Evolutionary conservation across 129 eudicot species (phyloP).

Genomic region (Flaveria linearis): DNA sequence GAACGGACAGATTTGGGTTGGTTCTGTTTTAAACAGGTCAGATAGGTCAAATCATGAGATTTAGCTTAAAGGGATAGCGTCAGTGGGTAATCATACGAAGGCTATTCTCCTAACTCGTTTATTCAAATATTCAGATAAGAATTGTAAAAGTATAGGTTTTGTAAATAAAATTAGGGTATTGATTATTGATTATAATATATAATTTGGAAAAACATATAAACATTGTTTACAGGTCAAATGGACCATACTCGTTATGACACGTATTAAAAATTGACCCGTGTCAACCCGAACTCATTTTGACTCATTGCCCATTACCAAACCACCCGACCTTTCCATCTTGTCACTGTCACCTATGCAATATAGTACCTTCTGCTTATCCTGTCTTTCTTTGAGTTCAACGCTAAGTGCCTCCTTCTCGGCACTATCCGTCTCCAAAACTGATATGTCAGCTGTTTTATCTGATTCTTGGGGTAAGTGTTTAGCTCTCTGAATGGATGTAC

Average conservation of each 20-base stretch:
- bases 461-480: slow-evolving; percentile 32
- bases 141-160: not conserved
- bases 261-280: not conserved
- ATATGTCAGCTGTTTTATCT: slow-evolving; percentile 30
- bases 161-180: not conserved
- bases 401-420: slow-evolving; percentile 56
- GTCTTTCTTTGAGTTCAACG: slow-evolving; percentile 68
- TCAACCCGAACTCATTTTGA: slow-evolving; percentile 3
- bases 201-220: not conserved
- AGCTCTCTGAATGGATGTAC: slow-evolving; percentile 47
- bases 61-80: not conserved
- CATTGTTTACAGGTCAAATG: not conserved
- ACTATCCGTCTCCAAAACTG: slow-evolving; percentile 33
- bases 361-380: slow-evolving; percentile 72
- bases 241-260: not conserved
- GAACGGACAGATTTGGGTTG: not conserved
- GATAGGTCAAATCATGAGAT: not conserved
- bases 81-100: not conserved
- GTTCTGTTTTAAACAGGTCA: not conserved
- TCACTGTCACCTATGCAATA: not conserved
- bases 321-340: not conserved
- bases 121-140: not conserved
- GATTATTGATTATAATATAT: not conserved
- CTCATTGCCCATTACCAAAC: not conserved
- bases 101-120: not conserved